Percentiles rank a stretch among this genome's conserved stretches.
These are phyloP conservation scores for Lentinula edodes DNA, from an alignment of 768 basidiomycete species.

Conservation along the genomic window DNA sequence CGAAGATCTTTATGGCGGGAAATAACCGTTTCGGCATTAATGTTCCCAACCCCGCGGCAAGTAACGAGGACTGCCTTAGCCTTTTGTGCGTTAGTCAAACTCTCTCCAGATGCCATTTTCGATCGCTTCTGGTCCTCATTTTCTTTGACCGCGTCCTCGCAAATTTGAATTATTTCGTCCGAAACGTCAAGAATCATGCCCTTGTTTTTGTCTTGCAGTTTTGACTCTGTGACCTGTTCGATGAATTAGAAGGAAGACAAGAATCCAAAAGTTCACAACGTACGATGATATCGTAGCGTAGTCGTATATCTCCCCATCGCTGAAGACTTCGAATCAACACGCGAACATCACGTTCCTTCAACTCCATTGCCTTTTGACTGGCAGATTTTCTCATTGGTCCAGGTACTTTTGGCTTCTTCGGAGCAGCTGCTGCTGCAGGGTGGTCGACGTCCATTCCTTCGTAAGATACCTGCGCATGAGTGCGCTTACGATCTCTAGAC, in stretches of 20 bases:
- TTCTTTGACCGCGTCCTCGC: conserved; percentile 76
- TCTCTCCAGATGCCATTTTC: conserved; percentile 77
- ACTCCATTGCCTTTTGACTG: conserved; percentile 90
- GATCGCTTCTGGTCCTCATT: conserved; percentile 77
- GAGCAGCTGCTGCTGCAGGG: conserved; percentile 49
- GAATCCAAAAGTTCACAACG: conserved; percentile 25
- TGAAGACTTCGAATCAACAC: conserved; percentile 92
- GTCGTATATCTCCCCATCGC: conserved; percentile 95
- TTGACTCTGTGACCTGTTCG: conserved; percentile 76
- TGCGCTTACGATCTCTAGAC: conserved; percentile 72
- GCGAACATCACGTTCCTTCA: conserved; percentile 96
- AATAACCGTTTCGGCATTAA: conserved; percentile 97
- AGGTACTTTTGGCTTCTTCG: conserved; percentile 72
- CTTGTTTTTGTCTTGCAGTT: conserved; percentile 90
- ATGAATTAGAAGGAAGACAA: conserved; percentile 1
- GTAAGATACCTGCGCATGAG: conserved; percentile 83
- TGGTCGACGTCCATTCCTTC: conserved; percentile 92
- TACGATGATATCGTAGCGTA: conserved; percentile 92
- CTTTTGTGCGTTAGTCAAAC: conserved; percentile 88
- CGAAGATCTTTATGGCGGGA: conserved; percentile 85
- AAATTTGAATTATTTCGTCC: conserved; percentile 89
- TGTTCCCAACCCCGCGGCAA: conserved; percentile 83
- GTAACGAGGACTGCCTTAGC: conserved; percentile 95
- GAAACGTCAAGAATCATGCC: conserved; percentile 86
- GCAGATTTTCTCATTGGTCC: conserved; percentile 82